A percentile compares a stretch with the other conserved stretches of the same genome.
These are phyloP conservation scores for Curvularia spicifera DNA, from an alignment of 2,329 filamentous ascomycete genomes.

Conservation along the genomic window DNA sequence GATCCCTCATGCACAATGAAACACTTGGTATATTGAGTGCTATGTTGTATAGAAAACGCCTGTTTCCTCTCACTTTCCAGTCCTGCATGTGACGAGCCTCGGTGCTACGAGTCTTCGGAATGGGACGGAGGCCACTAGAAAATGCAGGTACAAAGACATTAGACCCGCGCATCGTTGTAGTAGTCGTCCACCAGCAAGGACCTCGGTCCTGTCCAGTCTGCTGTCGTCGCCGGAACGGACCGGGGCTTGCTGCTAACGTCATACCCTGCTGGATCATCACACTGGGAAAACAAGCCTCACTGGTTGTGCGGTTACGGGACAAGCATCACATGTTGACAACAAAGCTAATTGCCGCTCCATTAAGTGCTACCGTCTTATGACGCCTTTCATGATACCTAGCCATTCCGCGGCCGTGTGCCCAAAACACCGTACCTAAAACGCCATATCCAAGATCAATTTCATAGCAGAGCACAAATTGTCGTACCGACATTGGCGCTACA, in stretches of 20 bases:
- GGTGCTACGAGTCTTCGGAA: conserved; percentile 11
- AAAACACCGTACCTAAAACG: conserved; percentile 36
- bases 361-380: conserved; percentile 32
- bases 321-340: conserved; percentile 2
- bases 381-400: conserved; percentile 29
- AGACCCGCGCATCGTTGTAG: conserved; percentile 4
- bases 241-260: conserved; percentile 6
- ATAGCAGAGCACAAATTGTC: background rate
- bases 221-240: conserved; percentile 12
- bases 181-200: conserved; percentile 6
- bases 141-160: conserved; percentile 16
- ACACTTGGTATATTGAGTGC: background rate
- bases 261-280: background rate
- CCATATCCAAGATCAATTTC: conserved; percentile 14
- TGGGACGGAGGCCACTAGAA: conserved; percentile 9
- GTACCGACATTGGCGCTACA: background rate
- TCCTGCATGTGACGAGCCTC: conserved; percentile 1
- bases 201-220: conserved; percentile 6
- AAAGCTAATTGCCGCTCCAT: conserved; percentile 13
- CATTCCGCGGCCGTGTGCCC: conserved; percentile 46
- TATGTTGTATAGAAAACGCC: background rate
- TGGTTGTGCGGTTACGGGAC: background rate
- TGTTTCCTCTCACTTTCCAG: background rate
- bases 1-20: background rate
- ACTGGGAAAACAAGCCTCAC: background rate